Percentiles rank a stretch among this genome's conserved stretches.
Evolutionary conservation across 2,329 filamentous ascomycete species (phyloP).

Genomic region (Arthrobotrys megalospora): DNA sequence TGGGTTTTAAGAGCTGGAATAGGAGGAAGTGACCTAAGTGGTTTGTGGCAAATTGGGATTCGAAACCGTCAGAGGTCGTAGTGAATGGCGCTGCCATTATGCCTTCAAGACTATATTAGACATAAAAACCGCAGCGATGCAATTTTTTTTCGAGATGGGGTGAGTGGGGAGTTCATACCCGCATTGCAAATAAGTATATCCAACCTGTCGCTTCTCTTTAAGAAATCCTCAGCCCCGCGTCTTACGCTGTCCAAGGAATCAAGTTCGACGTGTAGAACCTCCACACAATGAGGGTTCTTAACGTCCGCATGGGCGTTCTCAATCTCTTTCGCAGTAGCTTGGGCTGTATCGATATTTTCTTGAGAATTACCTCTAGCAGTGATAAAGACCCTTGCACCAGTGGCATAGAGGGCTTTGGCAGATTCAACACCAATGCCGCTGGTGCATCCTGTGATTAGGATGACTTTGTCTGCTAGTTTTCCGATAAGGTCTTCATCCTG

Average conservation of each 20-base stretch:
- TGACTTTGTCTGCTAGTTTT: constrained; percentile 66
- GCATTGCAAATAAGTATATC: constrained; percentile 65
- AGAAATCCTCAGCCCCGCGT: constrained; percentile 64
- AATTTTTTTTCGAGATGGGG: too few relatives aligned
- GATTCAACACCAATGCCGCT: constrained; percentile 68
- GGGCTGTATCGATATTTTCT: constrained; percentile 65
- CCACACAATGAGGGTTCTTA: constrained; percentile 63
- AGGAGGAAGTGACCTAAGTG: constrained; percentile 73
- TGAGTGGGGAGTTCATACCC: constrained; percentile 40
- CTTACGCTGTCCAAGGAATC: constrained; percentile 66
- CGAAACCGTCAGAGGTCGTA: constrained; percentile 70
- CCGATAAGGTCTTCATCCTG: constrained; percentile 65
- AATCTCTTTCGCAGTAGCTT: constrained; percentile 39
- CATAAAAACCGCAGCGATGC: too few relatives aligned
- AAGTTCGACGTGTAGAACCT: constrained; percentile 66
- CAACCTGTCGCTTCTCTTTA: constrained; percentile 64
- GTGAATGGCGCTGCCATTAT: constrained; percentile 20
- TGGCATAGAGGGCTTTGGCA: constrained; percentile 66
- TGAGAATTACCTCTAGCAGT: constrained; percentile 65
- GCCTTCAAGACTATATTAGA: background rate
- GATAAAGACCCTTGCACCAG: constrained; percentile 67
- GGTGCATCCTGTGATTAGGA: constrained; percentile 68
- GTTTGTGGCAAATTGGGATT: constrained; percentile 72
- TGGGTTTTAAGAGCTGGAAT: constrained; percentile 70
- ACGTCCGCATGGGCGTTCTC: constrained; percentile 62